Conservation (phyloP, 768 basidiomycete species). For the Phylloporus rhodoxanthus region DNA sequence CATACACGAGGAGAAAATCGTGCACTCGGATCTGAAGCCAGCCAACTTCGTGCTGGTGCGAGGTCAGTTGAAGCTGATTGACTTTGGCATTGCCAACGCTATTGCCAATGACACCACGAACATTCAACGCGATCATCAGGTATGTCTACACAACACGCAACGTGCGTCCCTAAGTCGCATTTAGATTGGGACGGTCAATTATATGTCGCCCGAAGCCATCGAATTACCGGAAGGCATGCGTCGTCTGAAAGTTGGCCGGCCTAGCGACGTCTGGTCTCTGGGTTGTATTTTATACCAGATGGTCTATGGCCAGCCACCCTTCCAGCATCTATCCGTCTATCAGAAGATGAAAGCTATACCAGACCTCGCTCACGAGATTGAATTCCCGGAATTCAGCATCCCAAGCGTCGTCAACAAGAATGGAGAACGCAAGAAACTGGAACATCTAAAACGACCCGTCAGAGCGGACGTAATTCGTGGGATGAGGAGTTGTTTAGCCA, state of each 20-base stretch:
- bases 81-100: slow-evolving; percentile 99
- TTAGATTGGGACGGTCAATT: slow-evolving; percentile 94
- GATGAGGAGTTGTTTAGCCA: slow-evolving; percentile 76
- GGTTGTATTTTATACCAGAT: slow-evolving; percentile 99
- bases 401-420: slow-evolving; percentile 37
- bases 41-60: slow-evolving; percentile 97
- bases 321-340: slow-evolving; percentile 74
- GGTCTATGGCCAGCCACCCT: slow-evolving; percentile 92
- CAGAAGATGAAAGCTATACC: slow-evolving; percentile 96
- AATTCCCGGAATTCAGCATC: slow-evolving; percentile 67
- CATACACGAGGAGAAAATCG: slow-evolving; percentile 97
- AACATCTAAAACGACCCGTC: slow-evolving; percentile 68
- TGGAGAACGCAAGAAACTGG: slow-evolving; percentile 44
- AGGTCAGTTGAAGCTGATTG: slow-evolving; percentile 93
- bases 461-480: slow-evolving; percentile 68
- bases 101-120: slow-evolving; percentile 99
- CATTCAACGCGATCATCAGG: slow-evolving; percentile 94
- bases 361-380: slow-evolving; percentile 66
- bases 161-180: slow-evolving; percentile 1
- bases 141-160: slow-evolving; percentile 25
- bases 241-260: slow-evolving; percentile 88
- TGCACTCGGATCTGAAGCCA: slow-evolving; percentile 96
- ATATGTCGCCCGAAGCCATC: slow-evolving; percentile 98
- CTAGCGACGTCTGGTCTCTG: slow-evolving; percentile 96
- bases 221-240: slow-evolving; percentile 82